Evolutionary conservation across 176 grass and related monocot genomes (phyloP).

Genomic region (Triticum timopheevii): DNA sequence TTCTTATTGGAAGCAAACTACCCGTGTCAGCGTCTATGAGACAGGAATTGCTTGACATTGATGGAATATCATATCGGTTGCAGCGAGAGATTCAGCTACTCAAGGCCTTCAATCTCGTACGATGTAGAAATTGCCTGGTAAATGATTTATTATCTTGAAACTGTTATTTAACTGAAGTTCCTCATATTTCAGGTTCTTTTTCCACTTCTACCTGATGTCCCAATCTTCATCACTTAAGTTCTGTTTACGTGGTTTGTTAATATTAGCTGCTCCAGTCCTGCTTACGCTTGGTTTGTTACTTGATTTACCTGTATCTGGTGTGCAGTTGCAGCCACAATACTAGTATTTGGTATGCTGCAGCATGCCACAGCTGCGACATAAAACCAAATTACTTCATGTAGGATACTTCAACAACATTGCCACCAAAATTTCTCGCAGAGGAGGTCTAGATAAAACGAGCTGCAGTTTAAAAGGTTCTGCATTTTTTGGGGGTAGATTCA

Average conservation of each 20-base stretch:
- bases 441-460: not conserved
- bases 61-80: slow-evolving; percentile 87
- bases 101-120: slow-evolving; percentile 70
- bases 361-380: not conserved
- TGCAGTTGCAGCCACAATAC: not conserved
- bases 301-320: not conserved
- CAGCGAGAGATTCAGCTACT: slow-evolving; percentile 82
- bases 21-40: slow-evolving; percentile 63
- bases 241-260: slow-evolving; percentile 1
- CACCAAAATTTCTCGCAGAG: not conserved
- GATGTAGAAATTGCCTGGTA: slow-evolving; percentile 83
- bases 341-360: not conserved
- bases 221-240: slow-evolving; percentile 15
- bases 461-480: not conserved
- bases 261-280: slow-evolving; percentile 9
- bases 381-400: slow-evolving; percentile 15
- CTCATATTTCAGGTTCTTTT: slow-evolving; percentile 18
- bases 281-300: not conserved
- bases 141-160: slow-evolving; percentile 16
- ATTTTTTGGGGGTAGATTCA: not conserved
- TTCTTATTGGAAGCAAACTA: slow-evolving; percentile 82
- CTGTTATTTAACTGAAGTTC: slow-evolving; percentile 17
- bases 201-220: not conserved
- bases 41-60: slow-evolving; percentile 90
- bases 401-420: not conserved